phyloP scores from a whole-genome alignment of 2,329 filamentous ascomycete genomes.

The Monosporascus sp. region DNA sequence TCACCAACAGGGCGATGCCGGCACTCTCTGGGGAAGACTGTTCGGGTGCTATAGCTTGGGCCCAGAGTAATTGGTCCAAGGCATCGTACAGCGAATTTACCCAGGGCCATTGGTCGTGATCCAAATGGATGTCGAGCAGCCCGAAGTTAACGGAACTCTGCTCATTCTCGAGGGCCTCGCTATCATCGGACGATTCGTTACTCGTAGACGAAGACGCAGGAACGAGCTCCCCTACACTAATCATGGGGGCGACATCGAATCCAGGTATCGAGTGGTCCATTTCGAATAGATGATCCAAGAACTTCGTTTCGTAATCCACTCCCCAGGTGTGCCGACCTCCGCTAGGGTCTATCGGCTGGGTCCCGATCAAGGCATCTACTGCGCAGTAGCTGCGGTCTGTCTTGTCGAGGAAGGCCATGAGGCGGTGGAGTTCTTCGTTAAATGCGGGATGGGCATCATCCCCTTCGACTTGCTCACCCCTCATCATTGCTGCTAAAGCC shows the following conservation, averaged over 20 bases:
- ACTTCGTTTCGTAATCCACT: conserved; percentile 39
- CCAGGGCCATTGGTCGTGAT: conserved; percentile 29
- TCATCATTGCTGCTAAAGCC: conserved; percentile 28
- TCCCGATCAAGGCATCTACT: conserved; percentile 41
- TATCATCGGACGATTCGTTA: conserved; percentile 5
- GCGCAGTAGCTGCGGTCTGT: conserved; percentile 57
- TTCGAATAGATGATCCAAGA: conserved; percentile 27
- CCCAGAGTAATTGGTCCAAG: conserved; percentile 45
- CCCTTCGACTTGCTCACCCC: conserved; percentile 26
- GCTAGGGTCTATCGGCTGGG: conserved; percentile 27
- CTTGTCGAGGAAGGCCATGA: conserved; percentile 58
- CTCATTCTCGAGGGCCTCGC: conserved; percentile 24
- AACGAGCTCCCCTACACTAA: conserved; percentile 17
- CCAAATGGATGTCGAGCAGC: conserved; percentile 36
- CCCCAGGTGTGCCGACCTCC: conserved; percentile 27
- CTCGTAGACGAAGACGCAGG: conserved; percentile 5
- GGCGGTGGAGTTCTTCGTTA: conserved; percentile 52
- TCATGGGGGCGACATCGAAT: conserved; percentile 17
- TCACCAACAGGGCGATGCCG: conserved; percentile 39
- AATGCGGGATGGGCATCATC: conserved; percentile 33
- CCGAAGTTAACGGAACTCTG: conserved; percentile 34
- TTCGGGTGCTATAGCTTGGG: conserved; percentile 33
- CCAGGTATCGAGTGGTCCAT: conserved; percentile 9
- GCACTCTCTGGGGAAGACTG: conserved; percentile 28
- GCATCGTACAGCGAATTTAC: conserved; percentile 43